phyloP scores from a whole-genome alignment of 2,329 filamentous ascomycete species.

The Dothideomycetes sp. region DNA sequence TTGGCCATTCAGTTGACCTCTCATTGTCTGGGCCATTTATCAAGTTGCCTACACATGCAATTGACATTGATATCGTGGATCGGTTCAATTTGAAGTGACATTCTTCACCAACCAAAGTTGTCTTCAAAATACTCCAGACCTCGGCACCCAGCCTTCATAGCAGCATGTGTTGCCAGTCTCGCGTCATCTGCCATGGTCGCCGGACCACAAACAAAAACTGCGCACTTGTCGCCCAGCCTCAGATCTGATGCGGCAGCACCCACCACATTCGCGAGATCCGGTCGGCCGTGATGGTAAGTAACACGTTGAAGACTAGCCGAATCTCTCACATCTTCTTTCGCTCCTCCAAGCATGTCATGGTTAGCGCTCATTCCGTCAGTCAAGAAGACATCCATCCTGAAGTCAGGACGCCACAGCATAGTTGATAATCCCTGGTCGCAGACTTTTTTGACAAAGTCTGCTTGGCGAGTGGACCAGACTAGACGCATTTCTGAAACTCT shows the following conservation, averaged over 20 bases:
- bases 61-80: too few relatives aligned
- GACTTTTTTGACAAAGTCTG: slow-evolving; percentile 1
- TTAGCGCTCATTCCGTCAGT: slow-evolving; percentile 7
- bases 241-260: slow-evolving; percentile 5
- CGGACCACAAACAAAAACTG: slow-evolving; percentile 4
- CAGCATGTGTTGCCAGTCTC: slow-evolving; percentile 1
- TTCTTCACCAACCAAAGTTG: slow-evolving; percentile 4
- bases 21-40: too few relatives aligned
- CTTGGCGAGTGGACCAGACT: slow-evolving; percentile 4
- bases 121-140: slow-evolving; percentile 6
- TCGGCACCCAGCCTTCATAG: slow-evolving; percentile 1
- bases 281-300: slow-evolving; percentile 9
- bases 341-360: neutral
- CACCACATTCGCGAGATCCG: slow-evolving; percentile 13
- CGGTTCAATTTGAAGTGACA: too few relatives aligned
- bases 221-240: neutral
- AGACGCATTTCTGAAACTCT: neutral
- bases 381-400: slow-evolving; percentile 13
- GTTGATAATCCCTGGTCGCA: neutral
- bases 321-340: neutral
- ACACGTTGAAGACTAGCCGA: slow-evolving; percentile 3
- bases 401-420: slow-evolving; percentile 1
- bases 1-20: too few relatives aligned
- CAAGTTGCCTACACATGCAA: too few relatives aligned
- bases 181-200: slow-evolving; percentile 8